Base-by-base conservation (phyloP, 495 filamentous ascomycete species). In the Penicillium cataractarum region DNA sequence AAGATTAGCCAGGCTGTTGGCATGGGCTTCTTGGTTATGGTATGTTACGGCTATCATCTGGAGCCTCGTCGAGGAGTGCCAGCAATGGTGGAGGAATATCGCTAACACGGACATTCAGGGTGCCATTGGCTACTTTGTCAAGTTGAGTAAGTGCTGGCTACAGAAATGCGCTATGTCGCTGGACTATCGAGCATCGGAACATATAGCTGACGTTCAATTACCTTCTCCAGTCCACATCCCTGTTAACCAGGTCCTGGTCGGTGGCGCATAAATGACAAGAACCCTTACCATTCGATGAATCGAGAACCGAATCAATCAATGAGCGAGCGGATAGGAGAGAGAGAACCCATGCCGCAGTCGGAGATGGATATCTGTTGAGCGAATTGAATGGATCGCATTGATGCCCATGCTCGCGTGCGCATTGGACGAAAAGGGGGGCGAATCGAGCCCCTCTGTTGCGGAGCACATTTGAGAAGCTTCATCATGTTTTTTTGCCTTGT, bases 1-100 rank as follows among this genome's bases (percentile, higher is more conserved):
- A 93, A 95, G 82, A 95, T 99, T 78, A 92, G 86, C 70, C 93
- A 97, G 77, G 94, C 95, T 62, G 95, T 99, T 62, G 95, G 94
- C 66, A 89, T 96, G 66, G 92, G 92, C 51, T 96, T 96, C 79
- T 71, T 96, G 31, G 86, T 94, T 44, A 95, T 96, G 91, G 90
- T 89, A 66, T 78, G 81, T 57, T 52, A 61, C 35, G 21, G 12
- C 48, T 21, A 24, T 24, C 15, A 21, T 35, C n/a, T 40, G 29
- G 44, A 32, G 5, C 29, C 9, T 32, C 19, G 24, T 51, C 31
- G 17, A 10, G 21, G 19, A 7, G 40, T 32, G 31, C 24, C 8
- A 15, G 51, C 24, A 4, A 26, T 33, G 22, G 42, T 32, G 4
- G 22, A 32, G 57, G 54, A 32, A 33, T 31, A 27, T 61, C 22